Evolutionary conservation across 306 rosid species (phyloP).

Genomic region (Senna siamea): DNA sequence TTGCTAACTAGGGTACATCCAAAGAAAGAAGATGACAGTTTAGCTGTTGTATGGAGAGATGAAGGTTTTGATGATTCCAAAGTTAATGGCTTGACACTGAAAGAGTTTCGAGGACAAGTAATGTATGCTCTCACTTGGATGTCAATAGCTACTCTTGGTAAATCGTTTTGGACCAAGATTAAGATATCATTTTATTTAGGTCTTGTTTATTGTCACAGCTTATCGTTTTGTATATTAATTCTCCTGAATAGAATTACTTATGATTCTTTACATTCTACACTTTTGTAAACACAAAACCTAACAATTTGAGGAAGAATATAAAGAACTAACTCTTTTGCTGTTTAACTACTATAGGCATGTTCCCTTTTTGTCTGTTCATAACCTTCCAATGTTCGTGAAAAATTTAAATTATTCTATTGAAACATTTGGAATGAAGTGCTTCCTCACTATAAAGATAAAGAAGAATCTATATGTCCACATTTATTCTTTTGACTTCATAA

Average conservation of each 20-base stretch:
- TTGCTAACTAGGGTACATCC: constrained; percentile 55
- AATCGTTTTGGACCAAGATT: neutral
- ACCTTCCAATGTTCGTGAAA: neutral
- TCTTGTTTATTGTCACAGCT: neutral
- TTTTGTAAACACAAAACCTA: no score
- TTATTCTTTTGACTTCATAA: neutral
- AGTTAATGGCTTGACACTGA: constrained; percentile 59
- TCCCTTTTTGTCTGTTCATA: neutral
- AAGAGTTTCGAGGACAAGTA: constrained; percentile 74
- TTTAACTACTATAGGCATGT: neutral
- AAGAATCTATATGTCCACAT: neutral
- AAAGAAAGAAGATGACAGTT: constrained; percentile 58
- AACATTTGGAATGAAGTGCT: neutral
- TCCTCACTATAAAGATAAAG: neutral
- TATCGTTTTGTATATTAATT: neutral
- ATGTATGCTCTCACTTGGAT: constrained; percentile 55
- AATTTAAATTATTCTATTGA: neutral
- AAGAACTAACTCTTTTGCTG: no score
- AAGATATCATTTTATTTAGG: neutral
- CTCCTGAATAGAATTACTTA: neutral
- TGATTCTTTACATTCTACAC: neutral
- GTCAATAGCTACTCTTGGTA: neutral
- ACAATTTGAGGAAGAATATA: no score
- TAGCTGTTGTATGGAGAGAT: constrained; percentile 82
- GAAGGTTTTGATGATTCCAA: constrained; percentile 68